Evolutionary conservation across 768 basidiomycete genomes (phyloP), one percentile per base, ranked within the genome.

Genomic region (Naematelia aurantialba): DNA sequence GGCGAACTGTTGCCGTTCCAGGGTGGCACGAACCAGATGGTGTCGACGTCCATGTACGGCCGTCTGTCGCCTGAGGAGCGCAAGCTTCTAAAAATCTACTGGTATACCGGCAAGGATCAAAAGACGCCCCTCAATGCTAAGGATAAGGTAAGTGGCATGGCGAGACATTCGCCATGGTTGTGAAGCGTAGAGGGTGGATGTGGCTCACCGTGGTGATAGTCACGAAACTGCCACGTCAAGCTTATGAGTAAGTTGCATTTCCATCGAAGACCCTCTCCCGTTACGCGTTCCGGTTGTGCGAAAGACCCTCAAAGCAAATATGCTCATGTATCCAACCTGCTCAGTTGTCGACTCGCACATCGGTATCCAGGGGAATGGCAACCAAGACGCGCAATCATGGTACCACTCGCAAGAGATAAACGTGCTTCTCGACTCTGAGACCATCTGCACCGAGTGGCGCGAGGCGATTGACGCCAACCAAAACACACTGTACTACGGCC

Each of bases 321-420:
- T n/a, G n/a, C n/a, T n/a, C n/a, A n/a, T n/a, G n/a, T n/a, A n/a
- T n/a, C n/a, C n/a, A n/a, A n/a, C n/a, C n/a, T n/a, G n/a, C n/a
- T 83, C 83, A 80, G 79, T 82, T 34, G 79, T 86, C 55, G 86
- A 87, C 68, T 82, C 81, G 62, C 76, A 79, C 55, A 80, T 86
- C 52, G 85, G 80, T 19, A 86, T 87, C 59, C 79, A 80, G 29
- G 86, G 86, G 10, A 87, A 84, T 58, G 85, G 86, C 26, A 87
- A 86, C 69, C 85, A 86, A 69, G 82, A 81, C 79, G 58, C 85
- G 2, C 86, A 87, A 68, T 83, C 82, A 1, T 87, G 85, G 85
- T 86, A 79, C 76, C 86, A 87, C 72, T 84, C 83, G 45, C 83
- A 85, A 59, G 86, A 87, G 66, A 79, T 83, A 65, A 86, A 87